A percentile compares a stretch with the other conserved stretches of the same genome.
Evolutionary conservation across 176 grass and related monocot genomes (phyloP).

Genomic region (Juncus effusus): DNA sequence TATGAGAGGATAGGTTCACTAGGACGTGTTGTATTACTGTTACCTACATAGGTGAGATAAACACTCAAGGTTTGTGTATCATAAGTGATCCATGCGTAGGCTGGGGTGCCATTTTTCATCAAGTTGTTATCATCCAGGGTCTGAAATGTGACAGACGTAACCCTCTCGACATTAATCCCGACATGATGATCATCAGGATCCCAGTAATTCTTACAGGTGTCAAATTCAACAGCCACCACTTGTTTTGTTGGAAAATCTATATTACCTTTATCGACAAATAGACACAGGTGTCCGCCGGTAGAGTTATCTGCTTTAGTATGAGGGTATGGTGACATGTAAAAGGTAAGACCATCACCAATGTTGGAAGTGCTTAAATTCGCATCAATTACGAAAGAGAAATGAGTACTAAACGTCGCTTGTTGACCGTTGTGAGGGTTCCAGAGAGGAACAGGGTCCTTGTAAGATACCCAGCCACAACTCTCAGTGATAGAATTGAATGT

Average conservation of each 20-base stretch:
- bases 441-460: neutral
- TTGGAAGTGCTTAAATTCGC: neutral
- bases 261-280: neutral
- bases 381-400: slow-evolving; percentile 8
- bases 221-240: slow-evolving; percentile 9
- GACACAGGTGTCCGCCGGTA: neutral
- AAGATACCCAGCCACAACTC: neutral
- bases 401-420: neutral
- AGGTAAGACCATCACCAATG: neutral
- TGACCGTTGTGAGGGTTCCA: neutral
- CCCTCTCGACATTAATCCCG: slow-evolving; percentile 27
- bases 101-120: slow-evolving; percentile 14
- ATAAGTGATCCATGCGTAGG: slow-evolving; percentile 27
- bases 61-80: slow-evolving; percentile 17
- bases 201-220: neutral
- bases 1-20: slow-evolving; percentile 8
- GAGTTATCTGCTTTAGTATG: neutral
- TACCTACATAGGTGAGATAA: slow-evolving; percentile 14
- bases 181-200: neutral
- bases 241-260: neutral
- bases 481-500: neutral
- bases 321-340: neutral
- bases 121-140: slow-evolving; percentile 4
- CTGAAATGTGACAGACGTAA: neutral
- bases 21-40: neutral